These are phyloP conservation scores for Coprinopsis cinerea DNA, from an alignment of 768 basidiomycete species.

Conservation along the genomic window DNA sequence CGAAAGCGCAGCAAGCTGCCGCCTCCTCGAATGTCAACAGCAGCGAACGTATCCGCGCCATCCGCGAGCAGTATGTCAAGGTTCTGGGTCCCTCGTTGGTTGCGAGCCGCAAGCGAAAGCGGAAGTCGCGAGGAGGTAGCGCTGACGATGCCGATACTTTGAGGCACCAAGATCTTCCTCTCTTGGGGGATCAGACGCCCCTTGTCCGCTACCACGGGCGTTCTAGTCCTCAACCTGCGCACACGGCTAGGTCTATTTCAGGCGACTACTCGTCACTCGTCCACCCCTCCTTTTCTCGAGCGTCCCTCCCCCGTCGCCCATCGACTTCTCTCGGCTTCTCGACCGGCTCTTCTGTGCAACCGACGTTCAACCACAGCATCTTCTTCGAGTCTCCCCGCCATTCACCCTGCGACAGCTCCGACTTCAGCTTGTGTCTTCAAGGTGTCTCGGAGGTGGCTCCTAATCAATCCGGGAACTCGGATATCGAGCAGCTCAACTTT, in stretches of 20 bases:
- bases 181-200: not conserved
- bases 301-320: conserved; percentile 23
- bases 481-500: not conserved
- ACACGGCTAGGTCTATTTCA: conserved; percentile 1
- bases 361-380: not conserved
- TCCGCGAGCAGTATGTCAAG: conserved; percentile 29
- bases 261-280: conserved; percentile 3
- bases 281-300: not conserved
- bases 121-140: conserved; percentile 18
- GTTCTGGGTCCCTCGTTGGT: conserved; percentile 29
- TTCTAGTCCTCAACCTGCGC: not conserved
- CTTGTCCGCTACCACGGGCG: not conserved
- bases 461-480: too few relatives aligned
- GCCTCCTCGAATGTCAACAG: conserved; percentile 14
- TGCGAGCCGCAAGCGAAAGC: conserved; percentile 28
- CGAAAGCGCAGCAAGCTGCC: conserved; percentile 17
- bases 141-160: conserved; percentile 14
- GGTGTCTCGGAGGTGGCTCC: too few relatives aligned
- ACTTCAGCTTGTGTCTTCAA: too few relatives aligned
- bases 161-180: not conserved
- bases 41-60: conserved; percentile 24
- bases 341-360: not conserved
- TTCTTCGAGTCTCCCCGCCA: not conserved
- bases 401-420: not conserved
- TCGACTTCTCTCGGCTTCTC: conserved; percentile 24